These are phyloP conservation scores for Aurifilum marmelostoma DNA, from an alignment of 2,329 filamentous ascomycete species.

Conservation along the genomic window DNA sequence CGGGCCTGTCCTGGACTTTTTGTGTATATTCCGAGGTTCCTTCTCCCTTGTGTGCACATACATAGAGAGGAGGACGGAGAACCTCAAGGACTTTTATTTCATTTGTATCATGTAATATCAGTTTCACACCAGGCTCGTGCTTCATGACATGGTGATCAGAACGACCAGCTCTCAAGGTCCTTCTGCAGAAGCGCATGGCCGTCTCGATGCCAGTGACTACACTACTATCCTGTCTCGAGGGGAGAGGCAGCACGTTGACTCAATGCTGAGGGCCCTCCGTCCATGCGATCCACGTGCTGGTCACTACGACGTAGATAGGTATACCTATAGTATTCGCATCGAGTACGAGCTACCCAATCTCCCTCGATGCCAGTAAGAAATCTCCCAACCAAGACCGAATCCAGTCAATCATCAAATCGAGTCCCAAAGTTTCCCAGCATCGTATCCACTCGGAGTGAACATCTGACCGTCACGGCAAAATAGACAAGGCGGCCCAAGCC, in stretches of 20 bases:
- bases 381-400: no score
- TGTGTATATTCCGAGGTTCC: conserved; percentile 11
- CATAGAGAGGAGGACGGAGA: not conserved
- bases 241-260: not conserved
- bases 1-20: not conserved
- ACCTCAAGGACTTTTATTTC: conserved; percentile 4
- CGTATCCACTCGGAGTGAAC: no score
- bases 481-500: no score
- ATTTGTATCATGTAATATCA: conserved; percentile 24
- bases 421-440: no score
- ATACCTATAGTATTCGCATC: no score
- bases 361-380: no score
- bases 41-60: not conserved
- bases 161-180: not conserved
- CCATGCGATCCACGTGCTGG: no score
- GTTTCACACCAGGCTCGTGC: conserved; percentile 12
- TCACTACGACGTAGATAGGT: no score
- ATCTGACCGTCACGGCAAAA: no score
- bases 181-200: not conserved
- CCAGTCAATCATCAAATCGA: no score
- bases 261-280: no score
- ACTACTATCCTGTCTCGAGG: not conserved
- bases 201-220: not conserved
- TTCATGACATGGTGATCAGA: not conserved
- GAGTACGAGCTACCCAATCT: no score